Base-by-base conservation (phyloP, 352 stramenopile genomes). In the Phytophthora citricola region DNA sequence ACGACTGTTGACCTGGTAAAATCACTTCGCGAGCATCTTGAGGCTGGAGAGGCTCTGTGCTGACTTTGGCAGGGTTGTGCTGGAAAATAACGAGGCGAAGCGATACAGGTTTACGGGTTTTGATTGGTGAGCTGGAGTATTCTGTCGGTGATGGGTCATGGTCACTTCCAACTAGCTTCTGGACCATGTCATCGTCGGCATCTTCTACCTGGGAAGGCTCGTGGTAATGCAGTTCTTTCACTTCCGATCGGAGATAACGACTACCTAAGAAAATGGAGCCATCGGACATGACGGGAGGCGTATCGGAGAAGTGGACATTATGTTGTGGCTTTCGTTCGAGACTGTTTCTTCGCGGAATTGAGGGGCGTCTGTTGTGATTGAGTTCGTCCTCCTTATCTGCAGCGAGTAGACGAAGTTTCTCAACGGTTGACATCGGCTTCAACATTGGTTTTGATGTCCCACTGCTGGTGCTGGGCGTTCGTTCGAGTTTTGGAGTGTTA, bases 211-310 rank as follows among this genome's bases (percentile, higher is more conserved):
- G 47, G 52, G 64, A 58, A 36, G 58, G 57, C 15, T 64, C 38
- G 45, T 48, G 26, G 32, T 66, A 70, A 38, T 71, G 56, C 4
- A 71, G 22, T 4, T 57, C 58, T 17, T 71, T 76, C 12, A 49
- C 50, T 46, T 75, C 65, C 15, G 76, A 75, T 29, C 79, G 78
- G 20, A 85, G 71, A 51, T 91, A 90, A 7, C 77, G 73, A 36
- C 74, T 85, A 5, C 83, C 79, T 0, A 85, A 26, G n/a, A 82
- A 69, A 11, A 67, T 24, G 3, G 69, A 75, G 24, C 69, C 73
- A 31, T 83, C 75, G 0, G 64, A 77, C 31, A 75, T 63, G 8
- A 61, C 36, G 10, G 77, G 65, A 7, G 58, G 60, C 1, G 31
- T 62, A 38, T 71, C 54, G 5, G 41, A 47, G 57, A 86, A 86